Evolutionary conservation across 2,329 filamentous ascomycete genomes (phyloP).

Genomic region (Aspergillus quadrilineatus): DNA sequence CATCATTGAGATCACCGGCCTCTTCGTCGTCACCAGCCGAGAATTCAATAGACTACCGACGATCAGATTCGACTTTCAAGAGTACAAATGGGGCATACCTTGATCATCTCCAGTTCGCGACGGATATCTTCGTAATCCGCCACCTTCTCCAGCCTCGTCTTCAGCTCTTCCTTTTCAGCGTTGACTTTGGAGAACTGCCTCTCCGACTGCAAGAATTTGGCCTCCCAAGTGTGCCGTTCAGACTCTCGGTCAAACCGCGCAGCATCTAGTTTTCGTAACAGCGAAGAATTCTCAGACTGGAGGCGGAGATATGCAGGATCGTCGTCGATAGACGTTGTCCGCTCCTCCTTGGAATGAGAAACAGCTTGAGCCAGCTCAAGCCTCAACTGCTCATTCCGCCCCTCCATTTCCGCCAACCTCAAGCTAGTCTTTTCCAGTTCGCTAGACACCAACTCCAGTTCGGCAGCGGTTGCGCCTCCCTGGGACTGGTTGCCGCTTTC

Average conservation of each 20-base stretch:
- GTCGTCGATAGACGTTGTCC: conserved; percentile 71
- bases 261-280: conserved; percentile 84
- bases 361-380: conserved; percentile 87
- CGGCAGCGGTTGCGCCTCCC: conserved; percentile 74
- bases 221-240: conserved; percentile 73
- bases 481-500: conserved; percentile 62
- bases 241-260: conserved; percentile 79
- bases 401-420: conserved; percentile 84
- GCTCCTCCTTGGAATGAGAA: conserved; percentile 63
- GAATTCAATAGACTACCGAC: conserved; percentile 78
- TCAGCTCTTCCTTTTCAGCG: conserved; percentile 77
- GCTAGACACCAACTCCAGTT: conserved; percentile 88
- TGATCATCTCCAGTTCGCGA: conserved; percentile 91
- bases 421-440: conserved; percentile 88
- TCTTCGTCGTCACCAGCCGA: conserved; percentile 79
- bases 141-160: conserved; percentile 81
- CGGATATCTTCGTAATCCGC: conserved; percentile 95
- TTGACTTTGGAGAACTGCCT: conserved; percentile 72
- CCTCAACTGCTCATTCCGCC: conserved; percentile 88
- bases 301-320: conserved; percentile 86
- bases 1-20: conserved; percentile 44
- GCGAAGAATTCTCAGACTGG: conserved; percentile 87
- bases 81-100: conserved; percentile 46
- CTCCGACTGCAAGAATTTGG: conserved; percentile 73
- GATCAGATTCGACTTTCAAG: conserved; percentile 8